Percentiles rank a stretch among this genome's conserved stretches.
phyloP scores from a whole-genome alignment of 208 protist species.

The Herpetomonas muscarum region DNA sequence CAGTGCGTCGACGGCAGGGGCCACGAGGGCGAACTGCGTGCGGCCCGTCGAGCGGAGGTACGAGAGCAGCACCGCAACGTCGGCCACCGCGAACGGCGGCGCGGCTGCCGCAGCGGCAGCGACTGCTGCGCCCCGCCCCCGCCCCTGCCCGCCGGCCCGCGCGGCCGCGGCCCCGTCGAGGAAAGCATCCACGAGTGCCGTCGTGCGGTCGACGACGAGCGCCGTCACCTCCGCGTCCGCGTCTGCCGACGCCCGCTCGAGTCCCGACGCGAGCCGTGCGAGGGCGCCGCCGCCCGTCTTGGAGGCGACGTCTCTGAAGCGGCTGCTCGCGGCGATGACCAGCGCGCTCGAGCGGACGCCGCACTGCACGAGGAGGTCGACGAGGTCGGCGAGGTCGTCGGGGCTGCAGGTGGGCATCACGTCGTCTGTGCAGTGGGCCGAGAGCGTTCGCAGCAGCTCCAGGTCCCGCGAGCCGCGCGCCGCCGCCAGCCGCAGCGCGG shows the following conservation, averaged over 20 bases:
- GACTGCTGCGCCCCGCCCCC: not conserved
- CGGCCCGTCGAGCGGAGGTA: constrained; percentile 18
- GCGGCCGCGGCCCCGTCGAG: not conserved
- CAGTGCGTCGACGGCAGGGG: constrained; percentile 32
- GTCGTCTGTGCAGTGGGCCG: constrained; percentile 35
- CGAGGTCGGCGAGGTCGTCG: constrained; percentile 39
- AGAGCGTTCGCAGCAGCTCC: constrained; percentile 47
- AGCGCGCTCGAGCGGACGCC: constrained; percentile 53
- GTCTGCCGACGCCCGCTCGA: constrained; percentile 52
- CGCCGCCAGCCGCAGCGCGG: constrained; percentile 53
- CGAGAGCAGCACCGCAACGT: constrained; percentile 24
- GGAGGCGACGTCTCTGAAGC: constrained; percentile 25
- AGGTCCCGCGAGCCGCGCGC: constrained; percentile 47
- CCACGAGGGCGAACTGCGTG: constrained; percentile 10
- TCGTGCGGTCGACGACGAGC: constrained; percentile 25
- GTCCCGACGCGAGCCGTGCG: constrained; percentile 32
- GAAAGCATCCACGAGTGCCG: constrained; percentile 11
- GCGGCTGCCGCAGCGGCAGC: not conserved
- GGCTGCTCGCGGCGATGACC: constrained; percentile 27
- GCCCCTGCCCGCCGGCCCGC: not conserved
- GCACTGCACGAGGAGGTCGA: constrained; percentile 55
- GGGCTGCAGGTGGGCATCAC: constrained; percentile 45
- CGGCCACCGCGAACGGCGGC: constrained; percentile 15
- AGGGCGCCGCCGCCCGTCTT: constrained; percentile 25
- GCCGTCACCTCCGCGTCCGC: constrained; percentile 31